Evolutionary conservation across 2,329 filamentous ascomycete genomes (phyloP), one percentile per base, ranked within the genome.

Genomic region (Alternaria consortialis): DNA sequence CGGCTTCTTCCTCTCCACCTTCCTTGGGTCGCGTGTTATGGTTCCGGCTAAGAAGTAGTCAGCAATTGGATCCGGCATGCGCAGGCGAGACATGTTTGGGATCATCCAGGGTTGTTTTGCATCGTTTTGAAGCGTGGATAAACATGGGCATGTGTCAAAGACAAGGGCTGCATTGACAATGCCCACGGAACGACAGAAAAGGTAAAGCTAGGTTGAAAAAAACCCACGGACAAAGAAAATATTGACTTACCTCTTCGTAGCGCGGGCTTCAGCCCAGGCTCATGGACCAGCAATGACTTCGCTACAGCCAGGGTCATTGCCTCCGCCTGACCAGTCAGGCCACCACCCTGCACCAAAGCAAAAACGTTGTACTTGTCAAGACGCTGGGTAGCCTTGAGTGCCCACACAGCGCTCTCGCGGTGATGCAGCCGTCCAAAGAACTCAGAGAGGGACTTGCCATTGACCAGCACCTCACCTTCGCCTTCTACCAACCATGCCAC

Each of bases 301-400:
- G 91, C 91, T 76, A 98, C 86, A 20, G 92, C 95, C 80, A 99
- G 81, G 42, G 94, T 96, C 73, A 98, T 87, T 34, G 95, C 94
- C 81, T 99, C 95, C 7, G 95, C 94, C 81, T 99, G 96, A 2
- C 95, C 95, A 51, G 95, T 99, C 48, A 91, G 91, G 71, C 95
- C 95, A 68, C 95, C 95, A 57, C 95, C 95, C 60, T 87, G 85
- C 3, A 93, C 92, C 51, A 91, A 81, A 54, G 90, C 94, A 90
- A 93, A 99, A 4, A 97, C 88, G 74, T 99, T 99, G 84, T 99
- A 99, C 80, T 97, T 98, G 84, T 97, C 93, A 66, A 97, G 81
- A 65, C 95, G 85, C 43, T 91, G 85, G 25, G 93, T 96, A 51
- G 88, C 86, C 73, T 94, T 93, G 74, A 99, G 81, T 7, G 94